Evolutionary conservation across 2,329 filamentous ascomycete genomes (phyloP).

Genomic region (Epichloe coenophiala): DNA sequence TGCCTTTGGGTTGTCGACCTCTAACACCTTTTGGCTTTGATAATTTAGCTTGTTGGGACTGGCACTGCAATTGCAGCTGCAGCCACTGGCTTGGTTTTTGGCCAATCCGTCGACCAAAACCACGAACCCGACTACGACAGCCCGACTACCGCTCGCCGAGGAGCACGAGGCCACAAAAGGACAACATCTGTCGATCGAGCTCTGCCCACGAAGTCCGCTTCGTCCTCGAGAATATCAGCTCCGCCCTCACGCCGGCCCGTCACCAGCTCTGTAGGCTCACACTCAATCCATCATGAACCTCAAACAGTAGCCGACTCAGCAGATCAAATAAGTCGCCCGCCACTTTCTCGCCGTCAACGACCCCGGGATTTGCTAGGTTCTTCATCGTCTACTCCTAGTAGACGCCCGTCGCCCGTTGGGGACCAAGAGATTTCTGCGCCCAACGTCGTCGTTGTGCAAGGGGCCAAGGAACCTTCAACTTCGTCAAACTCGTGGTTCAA

Average conservation of each 20-base stretch:
- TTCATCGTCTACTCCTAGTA: slow-evolving; percentile 23
- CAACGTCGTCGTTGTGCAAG: slow-evolving; percentile 23
- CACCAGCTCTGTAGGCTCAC: slow-evolving; percentile 1
- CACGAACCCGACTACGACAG: slow-evolving; percentile 12
- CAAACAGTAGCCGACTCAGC: slow-evolving; percentile 16
- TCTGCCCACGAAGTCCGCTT: slow-evolving; percentile 7
- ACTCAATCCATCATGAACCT: not conserved
- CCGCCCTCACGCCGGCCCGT: slow-evolving; percentile 5
- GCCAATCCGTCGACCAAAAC: slow-evolving; percentile 33
- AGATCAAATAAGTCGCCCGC: slow-evolving; percentile 19
- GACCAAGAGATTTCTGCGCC: not conserved
- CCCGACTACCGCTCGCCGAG: slow-evolving; percentile 7
- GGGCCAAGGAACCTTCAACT: slow-evolving; percentile 41
- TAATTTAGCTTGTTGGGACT: slow-evolving; percentile 43
- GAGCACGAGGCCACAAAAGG: slow-evolving; percentile 13
- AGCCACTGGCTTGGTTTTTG: slow-evolving; percentile 45
- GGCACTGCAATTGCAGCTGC: slow-evolving; percentile 49
- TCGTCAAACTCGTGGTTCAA: slow-evolving; percentile 60
- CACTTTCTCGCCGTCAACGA: slow-evolving; percentile 24
- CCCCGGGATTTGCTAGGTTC: slow-evolving; percentile 27
- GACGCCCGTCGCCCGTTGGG: slow-evolving; percentile 28
- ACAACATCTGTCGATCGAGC: slow-evolving; percentile 23
- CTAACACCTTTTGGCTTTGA: slow-evolving; percentile 11
- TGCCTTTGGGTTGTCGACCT: slow-evolving; percentile 1
- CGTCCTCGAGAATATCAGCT: not conserved